A percentile compares a stretch with the other conserved stretches of the same genome.
Evolutionary conservation across 2,329 filamentous ascomycete species (phyloP).

Genomic region (Aureobasidium sp.): DNA sequence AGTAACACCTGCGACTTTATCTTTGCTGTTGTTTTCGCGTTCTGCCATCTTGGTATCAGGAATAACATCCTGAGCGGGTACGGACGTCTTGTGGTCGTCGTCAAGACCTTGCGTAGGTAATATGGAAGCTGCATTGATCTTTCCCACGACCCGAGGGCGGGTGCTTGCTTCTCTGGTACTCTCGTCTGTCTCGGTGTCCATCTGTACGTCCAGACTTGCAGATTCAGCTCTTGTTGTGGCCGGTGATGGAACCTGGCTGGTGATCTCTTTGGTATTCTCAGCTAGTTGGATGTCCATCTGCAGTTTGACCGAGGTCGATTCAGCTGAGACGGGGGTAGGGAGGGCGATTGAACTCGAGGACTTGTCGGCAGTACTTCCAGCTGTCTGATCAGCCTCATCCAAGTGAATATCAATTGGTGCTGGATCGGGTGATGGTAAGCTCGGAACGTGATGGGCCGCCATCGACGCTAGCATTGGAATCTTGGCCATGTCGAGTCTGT

Average conservation of each 20-base stretch:
- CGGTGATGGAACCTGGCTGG: background rate
- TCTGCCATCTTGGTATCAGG: background rate
- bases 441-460: background rate
- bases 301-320: background rate
- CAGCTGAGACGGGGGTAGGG: background rate
- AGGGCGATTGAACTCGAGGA: too few species aligned
- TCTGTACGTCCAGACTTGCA: background rate
- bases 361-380: background rate
- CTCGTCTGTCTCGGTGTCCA: background rate
- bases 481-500: background rate
- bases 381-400: background rate
- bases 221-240: background rate
- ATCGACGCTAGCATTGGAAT: background rate
- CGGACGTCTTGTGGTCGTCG: background rate
- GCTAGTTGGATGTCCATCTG: background rate
- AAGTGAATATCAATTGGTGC: background rate
- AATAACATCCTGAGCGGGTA: background rate
- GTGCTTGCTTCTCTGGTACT: background rate
- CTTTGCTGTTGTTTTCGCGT: background rate
- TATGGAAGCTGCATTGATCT: background rate
- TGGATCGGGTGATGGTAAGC: background rate
- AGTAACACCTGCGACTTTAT: background rate
- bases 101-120: background rate
- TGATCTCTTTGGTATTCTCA: background rate
- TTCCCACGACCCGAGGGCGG: background rate